phyloP scores from a whole-genome alignment of 768 basidiomycete genomes.

The Lactarius deliciosus region DNA sequence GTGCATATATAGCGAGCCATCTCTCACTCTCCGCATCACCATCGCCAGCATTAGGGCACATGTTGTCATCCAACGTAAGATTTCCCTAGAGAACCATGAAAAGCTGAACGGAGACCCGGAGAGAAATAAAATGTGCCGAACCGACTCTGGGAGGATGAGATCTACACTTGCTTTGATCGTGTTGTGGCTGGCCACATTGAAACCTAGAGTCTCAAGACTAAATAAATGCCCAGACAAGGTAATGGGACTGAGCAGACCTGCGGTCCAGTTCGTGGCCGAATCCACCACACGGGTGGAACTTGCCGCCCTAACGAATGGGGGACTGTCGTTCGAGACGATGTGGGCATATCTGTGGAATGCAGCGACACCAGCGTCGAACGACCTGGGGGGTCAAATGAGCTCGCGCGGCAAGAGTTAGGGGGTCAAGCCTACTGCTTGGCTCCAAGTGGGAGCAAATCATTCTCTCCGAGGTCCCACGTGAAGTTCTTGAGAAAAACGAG shows the following conservation, averaged over 20 bases:
- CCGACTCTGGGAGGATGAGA: conserved; percentile 58
- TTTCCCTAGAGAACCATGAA: conserved; percentile 39
- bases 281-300: conserved; percentile 58
- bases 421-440: conserved; percentile 52
- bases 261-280: conserved; percentile 69
- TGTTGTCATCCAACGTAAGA: conserved; percentile 63
- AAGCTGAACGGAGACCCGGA: neutral
- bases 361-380: conserved; percentile 51
- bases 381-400: conserved; percentile 35
- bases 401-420: neutral
- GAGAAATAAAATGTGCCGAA: conserved; percentile 34
- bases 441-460: conserved; percentile 67
- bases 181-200: conserved; percentile 51
- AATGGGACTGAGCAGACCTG: conserved; percentile 42
- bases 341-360: conserved; percentile 54
- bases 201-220: conserved; percentile 46
- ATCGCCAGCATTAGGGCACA: conserved; percentile 58
- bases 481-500: conserved; percentile 61
- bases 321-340: conserved; percentile 43
- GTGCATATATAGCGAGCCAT: conserved; percentile 61
- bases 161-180: conserved; percentile 49
- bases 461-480: conserved; percentile 54
- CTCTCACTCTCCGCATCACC: conserved; percentile 43
- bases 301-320: conserved; percentile 57
- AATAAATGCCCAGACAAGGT: neutral